These are phyloP conservation scores for Neocucurbitaria cava DNA, from an alignment of 2,329 filamentous ascomycete species.

Conservation along the genomic window DNA sequence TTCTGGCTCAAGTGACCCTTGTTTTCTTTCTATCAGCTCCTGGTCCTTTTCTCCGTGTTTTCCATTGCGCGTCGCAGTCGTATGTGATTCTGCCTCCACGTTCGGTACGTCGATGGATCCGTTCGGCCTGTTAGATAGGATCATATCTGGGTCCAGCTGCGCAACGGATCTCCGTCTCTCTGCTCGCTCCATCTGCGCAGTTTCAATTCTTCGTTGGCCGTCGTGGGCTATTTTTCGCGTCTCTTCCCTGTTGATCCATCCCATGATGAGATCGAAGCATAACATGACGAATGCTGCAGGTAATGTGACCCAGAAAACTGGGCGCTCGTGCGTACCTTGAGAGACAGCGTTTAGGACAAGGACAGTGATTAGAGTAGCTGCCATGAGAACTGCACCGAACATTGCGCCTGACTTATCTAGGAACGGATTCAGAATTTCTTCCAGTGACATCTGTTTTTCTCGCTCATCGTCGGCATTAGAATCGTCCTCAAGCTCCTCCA, in stretches of 20 bases:
- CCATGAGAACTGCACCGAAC: conserved; percentile 72
- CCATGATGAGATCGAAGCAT: conserved; percentile 69
- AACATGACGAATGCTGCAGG: conserved; percentile 74
- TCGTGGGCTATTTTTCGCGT: conserved; percentile 68
- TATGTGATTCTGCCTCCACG: conserved; percentile 14
- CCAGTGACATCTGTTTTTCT: conserved; percentile 64
- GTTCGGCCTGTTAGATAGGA: conserved; percentile 8
- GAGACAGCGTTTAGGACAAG: conserved; percentile 70
- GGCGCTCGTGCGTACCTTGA: conserved; percentile 57
- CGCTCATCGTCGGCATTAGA: conserved; percentile 56
- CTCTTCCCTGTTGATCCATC: conserved; percentile 68
- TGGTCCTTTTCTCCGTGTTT: conserved; percentile 7
- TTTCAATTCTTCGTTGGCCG: conserved; percentile 60
- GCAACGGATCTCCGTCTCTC: conserved; percentile 38
- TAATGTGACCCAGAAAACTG: conserved; percentile 72
- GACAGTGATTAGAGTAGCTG: conserved; percentile 69
- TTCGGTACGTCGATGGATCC: conserved; percentile 4
- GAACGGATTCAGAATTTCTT: conserved; percentile 79
- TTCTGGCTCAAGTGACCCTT: conserved; percentile 9
- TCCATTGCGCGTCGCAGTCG: conserved; percentile 5
- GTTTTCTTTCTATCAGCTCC: not conserved
- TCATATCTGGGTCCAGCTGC: conserved; percentile 12
- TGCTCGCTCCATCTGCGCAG: conserved; percentile 42
- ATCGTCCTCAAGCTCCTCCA: conserved; percentile 59
- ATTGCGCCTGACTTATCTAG: conserved; percentile 70